Evolutionary conservation across 2,329 filamentous ascomycete genomes (phyloP).

Genomic region (Fusarium domesticum): DNA sequence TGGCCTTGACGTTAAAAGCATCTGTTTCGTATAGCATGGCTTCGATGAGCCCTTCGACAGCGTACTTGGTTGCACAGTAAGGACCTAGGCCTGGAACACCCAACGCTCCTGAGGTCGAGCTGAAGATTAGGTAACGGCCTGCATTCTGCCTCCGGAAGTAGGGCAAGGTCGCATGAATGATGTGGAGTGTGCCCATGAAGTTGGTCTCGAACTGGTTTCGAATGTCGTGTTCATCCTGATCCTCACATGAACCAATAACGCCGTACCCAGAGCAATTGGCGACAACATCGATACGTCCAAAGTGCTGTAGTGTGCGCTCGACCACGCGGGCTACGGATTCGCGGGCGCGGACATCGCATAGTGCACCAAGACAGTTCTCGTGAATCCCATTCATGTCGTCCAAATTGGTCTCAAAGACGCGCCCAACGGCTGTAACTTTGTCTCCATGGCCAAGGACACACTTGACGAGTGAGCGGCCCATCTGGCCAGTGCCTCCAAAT

Average conservation of each 20-base stretch:
- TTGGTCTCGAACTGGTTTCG: conserved; percentile 97
- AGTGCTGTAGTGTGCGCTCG: conserved; percentile 66
- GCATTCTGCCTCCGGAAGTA: conserved; percentile 75
- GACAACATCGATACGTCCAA: conserved; percentile 81
- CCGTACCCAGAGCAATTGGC: conserved; percentile 95
- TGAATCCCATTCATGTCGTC: conserved; percentile 71
- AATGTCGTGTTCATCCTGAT: conserved; percentile 92
- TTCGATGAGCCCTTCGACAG: conserved; percentile 91
- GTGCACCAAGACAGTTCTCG: conserved; percentile 69
- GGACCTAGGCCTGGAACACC: conserved; percentile 90
- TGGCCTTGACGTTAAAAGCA: conserved; percentile 86
- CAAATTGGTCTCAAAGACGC: conserved; percentile 71
- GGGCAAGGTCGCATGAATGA: conserved; percentile 82
- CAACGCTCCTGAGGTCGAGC: conserved; percentile 85
- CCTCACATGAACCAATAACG: conserved; percentile 92
- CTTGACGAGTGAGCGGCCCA: conserved; percentile 87
- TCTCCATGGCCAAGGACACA: conserved; percentile 77
- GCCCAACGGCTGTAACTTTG: conserved; percentile 80
- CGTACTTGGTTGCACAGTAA: conserved; percentile 96
- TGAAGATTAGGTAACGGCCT: conserved; percentile 92
- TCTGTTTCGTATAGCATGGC: conserved; percentile 97
- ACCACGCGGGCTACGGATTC: conserved; percentile 74
- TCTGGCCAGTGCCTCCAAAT: conserved; percentile 96
- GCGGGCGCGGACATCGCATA: conserved; percentile 85
- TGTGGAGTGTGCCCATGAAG: conserved; percentile 92